A percentile compares a stretch with the other conserved stretches of the same genome.
phyloP scores from a whole-genome alignment of 1,139 yeast species.

The Pichia sp. region DNA sequence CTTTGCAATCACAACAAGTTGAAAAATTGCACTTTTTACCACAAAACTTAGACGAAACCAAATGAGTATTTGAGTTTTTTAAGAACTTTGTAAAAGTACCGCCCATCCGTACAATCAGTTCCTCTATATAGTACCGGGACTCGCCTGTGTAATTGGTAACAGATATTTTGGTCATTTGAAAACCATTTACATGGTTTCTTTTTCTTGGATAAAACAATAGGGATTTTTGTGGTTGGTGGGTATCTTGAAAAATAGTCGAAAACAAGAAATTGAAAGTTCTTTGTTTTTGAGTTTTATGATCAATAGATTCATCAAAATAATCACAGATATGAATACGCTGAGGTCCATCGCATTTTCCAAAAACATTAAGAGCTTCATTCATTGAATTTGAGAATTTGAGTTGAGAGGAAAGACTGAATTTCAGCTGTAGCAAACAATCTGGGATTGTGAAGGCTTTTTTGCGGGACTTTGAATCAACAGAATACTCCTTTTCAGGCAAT shows the following conservation, averaged over 20 bases:
- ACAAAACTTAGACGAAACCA: slow-evolving; percentile 56
- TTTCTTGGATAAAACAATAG: slow-evolving; percentile 73
- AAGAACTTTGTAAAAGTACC: slow-evolving; percentile 70
- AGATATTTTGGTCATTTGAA: slow-evolving; percentile 48
- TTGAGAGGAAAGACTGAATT: slow-evolving; percentile 2
- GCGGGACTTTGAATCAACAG: neutral
- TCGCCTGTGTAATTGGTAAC: slow-evolving; percentile 83
- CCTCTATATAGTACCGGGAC: slow-evolving; percentile 62
- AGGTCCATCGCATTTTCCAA: neutral
- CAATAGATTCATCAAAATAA: neutral
- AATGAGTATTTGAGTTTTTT: slow-evolving; percentile 52
- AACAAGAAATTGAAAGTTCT: slow-evolving; percentile 9
- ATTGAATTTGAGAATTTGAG: slow-evolving; percentile 1
- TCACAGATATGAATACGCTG: neutral
- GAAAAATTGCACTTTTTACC: slow-evolving; percentile 81
- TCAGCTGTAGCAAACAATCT: neutral
- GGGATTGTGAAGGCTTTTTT: neutral
- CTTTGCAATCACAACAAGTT: slow-evolving; percentile 43
- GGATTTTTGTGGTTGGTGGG: slow-evolving; percentile 1
- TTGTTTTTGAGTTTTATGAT: neutral
- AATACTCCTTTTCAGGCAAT: slow-evolving; percentile 19
- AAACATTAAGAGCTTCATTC: neutral
- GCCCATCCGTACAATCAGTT: slow-evolving; percentile 61
- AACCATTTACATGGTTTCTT: slow-evolving; percentile 38
- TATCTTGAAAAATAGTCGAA: slow-evolving; percentile 2